These are phyloP conservation scores for Syzygium malaccense DNA, from an alignment of 441 rosid species.

Conservation along the genomic window DNA sequence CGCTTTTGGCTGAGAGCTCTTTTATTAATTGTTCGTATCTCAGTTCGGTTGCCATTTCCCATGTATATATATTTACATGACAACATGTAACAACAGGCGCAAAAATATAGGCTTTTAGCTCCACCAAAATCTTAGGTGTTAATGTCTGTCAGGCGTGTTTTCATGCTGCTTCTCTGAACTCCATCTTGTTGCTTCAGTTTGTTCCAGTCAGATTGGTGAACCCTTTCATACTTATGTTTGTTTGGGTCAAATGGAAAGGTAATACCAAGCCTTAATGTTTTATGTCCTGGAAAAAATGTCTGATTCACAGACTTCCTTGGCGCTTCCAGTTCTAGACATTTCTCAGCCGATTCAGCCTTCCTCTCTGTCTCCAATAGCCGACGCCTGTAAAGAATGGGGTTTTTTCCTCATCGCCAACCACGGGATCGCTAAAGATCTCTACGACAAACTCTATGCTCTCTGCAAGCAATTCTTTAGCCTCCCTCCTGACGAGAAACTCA, in stretches of 20 bases:
- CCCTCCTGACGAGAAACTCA: slow-evolving; percentile 50
- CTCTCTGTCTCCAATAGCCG: slow-evolving; percentile 32
- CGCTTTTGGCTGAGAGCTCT: not conserved
- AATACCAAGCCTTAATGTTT: not conserved
- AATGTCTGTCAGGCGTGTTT: not conserved
- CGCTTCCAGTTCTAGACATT: slow-evolving; percentile 62
- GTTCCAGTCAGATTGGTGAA: not conserved
- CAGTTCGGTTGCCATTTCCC: not conserved
- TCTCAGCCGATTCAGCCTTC: slow-evolving; percentile 32
- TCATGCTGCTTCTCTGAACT: not conserved
- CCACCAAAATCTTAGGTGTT: not conserved
- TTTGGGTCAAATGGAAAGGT: not conserved
- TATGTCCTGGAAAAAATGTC: slow-evolving; percentile 23
- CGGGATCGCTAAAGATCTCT: slow-evolving; percentile 41
- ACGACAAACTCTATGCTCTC: slow-evolving; percentile 20
- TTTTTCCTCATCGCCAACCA: slow-evolving; percentile 63
- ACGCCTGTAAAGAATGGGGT: slow-evolving; percentile 56
- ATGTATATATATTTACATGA: not conserved
- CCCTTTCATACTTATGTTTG: not conserved
- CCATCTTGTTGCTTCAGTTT: not conserved
- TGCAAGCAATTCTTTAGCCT: slow-evolving; percentile 39
- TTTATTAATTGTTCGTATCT: not conserved
- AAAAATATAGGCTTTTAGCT: not conserved
- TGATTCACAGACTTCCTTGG: slow-evolving; percentile 20
- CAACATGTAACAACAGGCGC: not conserved